Conservation (phyloP, 129 eudicot species). For the Flaveria sonorensis region DNA sequence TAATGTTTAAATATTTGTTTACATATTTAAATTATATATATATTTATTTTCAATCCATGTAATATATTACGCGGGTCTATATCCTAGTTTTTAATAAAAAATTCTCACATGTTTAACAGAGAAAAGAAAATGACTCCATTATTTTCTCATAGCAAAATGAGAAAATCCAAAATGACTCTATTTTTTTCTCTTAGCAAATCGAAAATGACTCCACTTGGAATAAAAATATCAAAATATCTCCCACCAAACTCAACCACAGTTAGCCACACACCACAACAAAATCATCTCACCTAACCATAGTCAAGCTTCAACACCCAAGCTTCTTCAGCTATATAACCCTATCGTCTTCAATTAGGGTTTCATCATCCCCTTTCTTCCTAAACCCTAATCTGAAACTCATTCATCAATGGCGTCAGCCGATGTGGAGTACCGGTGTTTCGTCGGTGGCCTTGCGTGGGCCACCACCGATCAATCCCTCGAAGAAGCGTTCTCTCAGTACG, state of each 20-base stretch:
- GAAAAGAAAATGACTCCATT: too few species aligned
- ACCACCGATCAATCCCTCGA: conserved; percentile 65
- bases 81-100: too few species aligned
- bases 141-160: too few species aligned
- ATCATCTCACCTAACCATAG: conserved; percentile 24
- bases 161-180: too few species aligned
- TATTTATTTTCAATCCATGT: too few species aligned
- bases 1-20: too few species aligned
- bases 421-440: conserved; percentile 77
- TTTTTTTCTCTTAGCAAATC: too few species aligned
- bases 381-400: background rate
- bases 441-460: conserved; percentile 94
- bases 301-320: background rate
- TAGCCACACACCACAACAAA: background rate
- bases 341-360: conserved; percentile 16
- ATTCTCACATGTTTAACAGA: too few species aligned
- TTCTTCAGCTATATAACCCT: conserved; percentile 28
- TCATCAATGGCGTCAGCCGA: conserved; percentile 57
- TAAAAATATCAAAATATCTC: conserved; percentile 25
- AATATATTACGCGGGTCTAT: too few species aligned
- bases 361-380: conserved; percentile 4
- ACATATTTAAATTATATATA: too few species aligned
- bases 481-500: conserved; percentile 71
- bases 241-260: conserved; percentile 26
- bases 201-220: too few species aligned